Conservation (phyloP, 2,329 filamentous ascomycete genomes). For the Penicillium sp. region DNA sequence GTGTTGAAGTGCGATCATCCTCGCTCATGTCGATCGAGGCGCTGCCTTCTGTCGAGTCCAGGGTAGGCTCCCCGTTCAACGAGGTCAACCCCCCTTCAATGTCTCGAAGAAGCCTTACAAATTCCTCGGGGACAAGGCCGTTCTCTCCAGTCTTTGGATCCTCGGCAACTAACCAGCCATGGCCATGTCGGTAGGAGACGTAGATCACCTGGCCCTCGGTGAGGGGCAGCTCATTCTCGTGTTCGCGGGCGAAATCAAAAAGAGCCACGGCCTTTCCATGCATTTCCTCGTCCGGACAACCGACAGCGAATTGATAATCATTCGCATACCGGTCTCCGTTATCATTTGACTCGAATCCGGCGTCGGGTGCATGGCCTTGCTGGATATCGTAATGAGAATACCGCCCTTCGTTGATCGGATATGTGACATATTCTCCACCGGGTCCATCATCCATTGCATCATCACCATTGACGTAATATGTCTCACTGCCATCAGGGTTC, state of each 20-base stretch:
- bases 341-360: slow-evolving; percentile 42
- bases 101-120: slow-evolving; percentile 86
- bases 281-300: slow-evolving; percentile 94
- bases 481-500: slow-evolving; percentile 69
- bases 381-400: slow-evolving; percentile 53
- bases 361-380: slow-evolving; percentile 31
- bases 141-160: slow-evolving; percentile 93
- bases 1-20: slow-evolving; percentile 32
- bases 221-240: slow-evolving; percentile 91
- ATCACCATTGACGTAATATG: slow-evolving; percentile 73
- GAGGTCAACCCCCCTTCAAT: slow-evolving; percentile 88
- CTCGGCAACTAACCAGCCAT: slow-evolving; percentile 96
- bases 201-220: slow-evolving; percentile 95
- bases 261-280: slow-evolving; percentile 93
- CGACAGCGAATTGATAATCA: slow-evolving; percentile 93
- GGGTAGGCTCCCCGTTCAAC: slow-evolving; percentile 56
- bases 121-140: slow-evolving; percentile 93
- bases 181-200: slow-evolving; percentile 92
- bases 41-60: slow-evolving; percentile 49
- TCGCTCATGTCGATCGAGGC: slow-evolving; percentile 55
- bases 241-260: slow-evolving; percentile 92
- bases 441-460: slow-evolving; percentile 63
- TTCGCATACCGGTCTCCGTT: slow-evolving; percentile 74
- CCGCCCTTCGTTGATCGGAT: slow-evolving; percentile 65
- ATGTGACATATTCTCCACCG: slow-evolving; percentile 78